A percentile compares a stretch with the other conserved stretches of the same genome.
Conservation (phyloP, 73 alveolate genomes). For the Paramecium caudatum region DNA sequence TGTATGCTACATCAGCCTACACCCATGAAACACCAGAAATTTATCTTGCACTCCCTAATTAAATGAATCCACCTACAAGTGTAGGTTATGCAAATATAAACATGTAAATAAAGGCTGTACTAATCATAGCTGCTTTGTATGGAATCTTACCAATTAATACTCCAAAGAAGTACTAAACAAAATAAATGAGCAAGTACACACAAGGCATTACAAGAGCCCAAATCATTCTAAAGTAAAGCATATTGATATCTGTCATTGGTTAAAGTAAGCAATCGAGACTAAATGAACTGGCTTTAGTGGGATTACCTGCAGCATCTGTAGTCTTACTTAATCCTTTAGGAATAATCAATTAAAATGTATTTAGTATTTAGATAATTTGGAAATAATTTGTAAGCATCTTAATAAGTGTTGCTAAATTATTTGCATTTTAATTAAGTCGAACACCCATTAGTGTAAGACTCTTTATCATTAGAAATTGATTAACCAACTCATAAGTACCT, state of each 20-base stretch:
- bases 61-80: conserved; percentile 23
- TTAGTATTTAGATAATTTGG: conserved; percentile 13
- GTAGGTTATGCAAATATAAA: conserved; percentile 45
- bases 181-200: background rate
- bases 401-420: conserved; percentile 31
- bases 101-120: conserved; percentile 49
- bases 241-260: conserved; percentile 15
- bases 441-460: conserved; percentile 34
- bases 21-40: conserved; percentile 5
- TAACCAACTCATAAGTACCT: conserved; percentile 41
- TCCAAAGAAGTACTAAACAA: background rate
- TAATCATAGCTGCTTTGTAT: background rate
- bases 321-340: conserved; percentile 36
- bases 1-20: conserved; percentile 44
- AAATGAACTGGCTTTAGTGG: background rate
- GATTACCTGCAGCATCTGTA: conserved; percentile 30
- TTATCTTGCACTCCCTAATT: conserved; percentile 24
- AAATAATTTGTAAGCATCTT: conserved; percentile 58
- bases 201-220: conserved; percentile 37
- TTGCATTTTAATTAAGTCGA: background rate
- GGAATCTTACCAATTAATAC: conserved; percentile 18
- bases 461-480: background rate
- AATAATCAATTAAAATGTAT: conserved; percentile 9
- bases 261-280: conserved; percentile 51
- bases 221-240: conserved; percentile 49